Conservation (phyloP, 2,329 filamentous ascomycete species). For the Fusarium camptoceras region DNA sequence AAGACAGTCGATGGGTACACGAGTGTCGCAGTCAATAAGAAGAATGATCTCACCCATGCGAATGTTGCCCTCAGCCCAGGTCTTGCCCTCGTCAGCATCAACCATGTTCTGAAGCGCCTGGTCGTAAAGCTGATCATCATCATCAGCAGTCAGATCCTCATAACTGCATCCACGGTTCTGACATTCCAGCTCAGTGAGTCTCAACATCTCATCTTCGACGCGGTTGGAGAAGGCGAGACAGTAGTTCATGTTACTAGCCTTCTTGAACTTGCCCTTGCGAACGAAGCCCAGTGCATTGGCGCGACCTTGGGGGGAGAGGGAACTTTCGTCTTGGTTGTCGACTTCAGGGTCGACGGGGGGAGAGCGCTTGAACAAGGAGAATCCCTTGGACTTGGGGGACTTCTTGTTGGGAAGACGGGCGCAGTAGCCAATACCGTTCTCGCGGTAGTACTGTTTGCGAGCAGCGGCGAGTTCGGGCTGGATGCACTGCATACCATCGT, state of each 20-base stretch:
- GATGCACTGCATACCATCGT: constrained; percentile 75
- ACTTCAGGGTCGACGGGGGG: constrained; percentile 39
- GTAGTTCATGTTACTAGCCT: constrained; percentile 77
- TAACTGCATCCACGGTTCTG: constrained; percentile 32
- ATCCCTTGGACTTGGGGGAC: constrained; percentile 27
- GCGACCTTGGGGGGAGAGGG: constrained; percentile 36
- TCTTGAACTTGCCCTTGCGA: constrained; percentile 72
- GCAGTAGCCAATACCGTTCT: constrained; percentile 69
- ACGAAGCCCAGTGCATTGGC: constrained; percentile 62
- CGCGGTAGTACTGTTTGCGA: constrained; percentile 67
- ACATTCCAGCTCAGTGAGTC: constrained; percentile 38
- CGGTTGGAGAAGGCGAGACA: constrained; percentile 65
- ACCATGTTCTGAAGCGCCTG: constrained; percentile 59
- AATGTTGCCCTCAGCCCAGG: constrained; percentile 69
- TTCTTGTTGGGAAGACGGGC: constrained; percentile 61
- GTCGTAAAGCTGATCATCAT: constrained; percentile 59
- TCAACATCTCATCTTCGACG: constrained; percentile 64
- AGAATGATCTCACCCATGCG: constrained; percentile 69
- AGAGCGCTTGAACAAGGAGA: constrained; percentile 55
- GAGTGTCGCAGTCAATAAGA: constrained; percentile 75
- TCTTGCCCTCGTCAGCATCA: constrained; percentile 61
- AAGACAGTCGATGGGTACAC: constrained; percentile 71
- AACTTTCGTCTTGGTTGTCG: constrained; percentile 58
- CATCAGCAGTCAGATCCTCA: constrained; percentile 59
- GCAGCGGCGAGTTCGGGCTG: constrained; percentile 60